phyloP scores from a whole-genome alignment of 495 filamentous ascomycete species.

The Extremus antarcticus region DNA sequence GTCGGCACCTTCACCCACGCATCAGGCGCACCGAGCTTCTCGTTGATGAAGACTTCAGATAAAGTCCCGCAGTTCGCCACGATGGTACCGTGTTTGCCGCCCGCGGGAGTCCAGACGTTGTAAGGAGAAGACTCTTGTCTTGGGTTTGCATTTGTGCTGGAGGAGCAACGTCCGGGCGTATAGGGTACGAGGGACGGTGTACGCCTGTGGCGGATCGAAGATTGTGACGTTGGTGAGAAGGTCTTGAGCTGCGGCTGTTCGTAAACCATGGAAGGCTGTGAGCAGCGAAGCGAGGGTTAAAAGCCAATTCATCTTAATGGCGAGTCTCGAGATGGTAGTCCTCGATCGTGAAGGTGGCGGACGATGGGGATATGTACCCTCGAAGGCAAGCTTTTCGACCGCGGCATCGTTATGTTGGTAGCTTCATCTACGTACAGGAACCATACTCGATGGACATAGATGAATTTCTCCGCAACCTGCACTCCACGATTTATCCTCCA shows the following conservation, averaged over 20 bases:
- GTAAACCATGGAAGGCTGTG: not conserved
- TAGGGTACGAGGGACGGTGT: conserved; percentile 36
- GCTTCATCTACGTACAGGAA: not conserved
- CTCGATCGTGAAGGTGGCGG: not conserved
- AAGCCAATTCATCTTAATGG: not conserved
- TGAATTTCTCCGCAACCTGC: not conserved
- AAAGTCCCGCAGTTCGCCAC: conserved; percentile 44
- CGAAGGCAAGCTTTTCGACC: not conserved
- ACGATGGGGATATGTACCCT: not conserved
- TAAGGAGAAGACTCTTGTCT: conserved; percentile 35
- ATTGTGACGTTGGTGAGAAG: conserved; percentile 31
- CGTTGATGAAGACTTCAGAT: conserved; percentile 47
- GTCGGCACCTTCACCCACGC: conserved; percentile 45
- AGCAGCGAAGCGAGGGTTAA: not conserved
- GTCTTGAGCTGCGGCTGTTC: not conserved
- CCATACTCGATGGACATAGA: not conserved
- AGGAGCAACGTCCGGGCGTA: conserved; percentile 46
- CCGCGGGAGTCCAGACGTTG: conserved; percentile 28
- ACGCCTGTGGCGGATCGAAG: conserved; percentile 36
- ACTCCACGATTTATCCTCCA: not conserved
- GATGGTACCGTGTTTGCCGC: conserved; percentile 27
- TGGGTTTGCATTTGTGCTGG: conserved; percentile 27
- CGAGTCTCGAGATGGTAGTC: not conserved
- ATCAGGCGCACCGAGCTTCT: conserved; percentile 40
- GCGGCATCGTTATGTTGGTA: not conserved